Evolutionary conservation across 1,284 basidiomycete species (phyloP), one percentile per base, ranked within the genome.

Genomic region (Ceratobasidium sp.): DNA sequence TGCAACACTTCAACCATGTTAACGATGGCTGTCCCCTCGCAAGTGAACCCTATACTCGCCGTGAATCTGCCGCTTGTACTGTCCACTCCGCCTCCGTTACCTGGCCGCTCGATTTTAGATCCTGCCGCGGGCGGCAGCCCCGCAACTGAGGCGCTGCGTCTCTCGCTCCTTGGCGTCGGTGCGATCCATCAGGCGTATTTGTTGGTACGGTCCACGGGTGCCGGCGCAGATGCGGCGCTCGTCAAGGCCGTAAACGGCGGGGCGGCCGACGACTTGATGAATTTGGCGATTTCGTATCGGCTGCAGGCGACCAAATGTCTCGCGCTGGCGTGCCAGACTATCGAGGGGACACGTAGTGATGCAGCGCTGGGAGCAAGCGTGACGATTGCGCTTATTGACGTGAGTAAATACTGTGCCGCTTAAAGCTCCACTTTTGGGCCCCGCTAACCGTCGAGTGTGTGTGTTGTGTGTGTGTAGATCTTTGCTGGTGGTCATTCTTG

Each of bases 401-500:
- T 83, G 78, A 80, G 83, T 81, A 66, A 16, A 36, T 59, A 44
- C 36, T 30, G 23, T 40, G 33, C 62, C 38, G 42, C 28, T 67
- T 44, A 63, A n/a, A 40, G 42, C 58, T 53, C 58, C 53, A 33
- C 30, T 48, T 33, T 33, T 61, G n/a, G 4, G n/a, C n/a, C 42
- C 36, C n/a, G 61, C 58, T 46, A 46, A 48, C 42, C 21, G 46
- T 72, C 40, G 53, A 38, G 42, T 69, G 51, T 21, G 78, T 81
- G 40, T 80, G n/a, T n/a, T n/a, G n/a, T n/a, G n/a, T n/a, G 51
- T 21, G 78, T 81, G 40, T 80, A 86, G 82, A 86, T 85, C 73
- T 84, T 84, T 77, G 81, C 81, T 42, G 82, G 82, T 38, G 83
- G 82, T 49, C 77, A 79, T 38, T 81, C 81, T 40, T 84, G 82